These are phyloP conservation scores for Cutaneotrichosporon spelunceum DNA, from an alignment of 1,284 basidiomycete genomes.

Conservation along the genomic window DNA sequence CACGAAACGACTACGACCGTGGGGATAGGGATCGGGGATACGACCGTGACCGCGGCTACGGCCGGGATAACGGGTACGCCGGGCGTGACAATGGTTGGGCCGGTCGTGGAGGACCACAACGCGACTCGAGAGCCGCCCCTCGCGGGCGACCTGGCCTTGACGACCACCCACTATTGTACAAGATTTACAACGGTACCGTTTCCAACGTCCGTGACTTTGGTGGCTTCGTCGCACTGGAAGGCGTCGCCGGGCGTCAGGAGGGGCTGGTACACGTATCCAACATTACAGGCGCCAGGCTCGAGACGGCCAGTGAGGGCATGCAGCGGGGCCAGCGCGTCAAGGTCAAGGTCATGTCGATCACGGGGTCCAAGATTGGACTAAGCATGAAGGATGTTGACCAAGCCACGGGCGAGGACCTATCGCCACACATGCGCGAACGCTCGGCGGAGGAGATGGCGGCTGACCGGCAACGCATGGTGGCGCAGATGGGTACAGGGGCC, in stretches of 20 bases:
- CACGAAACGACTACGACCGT: slow-evolving; percentile 56
- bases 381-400: slow-evolving; percentile 99
- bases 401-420: slow-evolving; percentile 75
- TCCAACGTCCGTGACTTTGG: slow-evolving; percentile 90
- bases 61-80: slow-evolving; percentile 45
- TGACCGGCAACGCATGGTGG: slow-evolving; percentile 65
- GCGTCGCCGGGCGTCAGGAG: slow-evolving; percentile 81
- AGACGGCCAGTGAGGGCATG: slow-evolving; percentile 81
- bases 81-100: slow-evolving; percentile 36
- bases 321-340: slow-evolving; percentile 81
- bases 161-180: slow-evolving; percentile 83
- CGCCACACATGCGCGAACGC: slow-evolving; percentile 86
- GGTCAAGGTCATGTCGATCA: slow-evolving; percentile 92
- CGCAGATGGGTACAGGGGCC: slow-evolving; percentile 61
- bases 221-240: slow-evolving; percentile 86
- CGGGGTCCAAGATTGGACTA: slow-evolving; percentile 72
- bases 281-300: slow-evolving; percentile 74
- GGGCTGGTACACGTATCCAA: slow-evolving; percentile 96
- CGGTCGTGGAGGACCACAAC: slow-evolving; percentile 11
- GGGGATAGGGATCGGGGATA: slow-evolving; percentile 34
- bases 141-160: slow-evolving; percentile 55
- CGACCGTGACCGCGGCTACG: slow-evolving; percentile 44
- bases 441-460: slow-evolving; percentile 82
- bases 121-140: not conserved
- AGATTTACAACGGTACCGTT: slow-evolving; percentile 88